A percentile compares a stretch with the other conserved stretches of the same genome.
Evolutionary conservation across 805 yeast species (phyloP).

Genomic region (Kodamaea restingae): DNA sequence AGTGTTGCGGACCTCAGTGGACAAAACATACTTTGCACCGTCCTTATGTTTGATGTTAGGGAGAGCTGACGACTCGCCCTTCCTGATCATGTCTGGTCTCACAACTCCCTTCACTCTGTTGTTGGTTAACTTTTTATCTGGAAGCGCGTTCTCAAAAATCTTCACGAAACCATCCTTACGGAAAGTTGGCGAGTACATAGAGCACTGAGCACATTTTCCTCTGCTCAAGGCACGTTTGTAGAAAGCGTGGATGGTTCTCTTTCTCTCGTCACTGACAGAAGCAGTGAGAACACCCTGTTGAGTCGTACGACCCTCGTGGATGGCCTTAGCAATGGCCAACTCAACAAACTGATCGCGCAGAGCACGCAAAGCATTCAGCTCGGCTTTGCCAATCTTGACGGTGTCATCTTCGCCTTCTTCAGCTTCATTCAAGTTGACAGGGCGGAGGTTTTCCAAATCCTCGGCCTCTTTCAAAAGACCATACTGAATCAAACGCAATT

Average conservation of each 20-base stretch:
- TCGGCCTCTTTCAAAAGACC: slow-evolving; percentile 80
- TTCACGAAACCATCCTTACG: slow-evolving; percentile 94
- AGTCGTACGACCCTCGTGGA: slow-evolving; percentile 70
- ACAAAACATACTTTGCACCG: slow-evolving; percentile 81
- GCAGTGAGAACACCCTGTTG: slow-evolving; percentile 74
- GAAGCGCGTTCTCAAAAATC: slow-evolving; percentile 82
- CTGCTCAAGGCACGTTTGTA: slow-evolving; percentile 69
- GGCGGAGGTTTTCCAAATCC: slow-evolving; percentile 62
- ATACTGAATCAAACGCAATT: slow-evolving; percentile 76
- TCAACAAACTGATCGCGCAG: slow-evolving; percentile 70
- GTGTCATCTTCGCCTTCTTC: slow-evolving; percentile 42
- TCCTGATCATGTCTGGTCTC: slow-evolving; percentile 64
- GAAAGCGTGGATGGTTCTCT: slow-evolving; percentile 64
- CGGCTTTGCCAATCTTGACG: slow-evolving; percentile 39
- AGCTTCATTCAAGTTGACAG: slow-evolving; percentile 31
- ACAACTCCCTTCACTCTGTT: slow-evolving; percentile 78
- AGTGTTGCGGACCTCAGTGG: slow-evolving; percentile 81
- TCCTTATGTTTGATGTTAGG: slow-evolving; percentile 56
- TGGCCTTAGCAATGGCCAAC: slow-evolving; percentile 64
- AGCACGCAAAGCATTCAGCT: slow-evolving; percentile 45
- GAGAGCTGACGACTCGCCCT: slow-evolving; percentile 17
- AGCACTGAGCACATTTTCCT: slow-evolving; percentile 92
- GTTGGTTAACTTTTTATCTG: slow-evolving; percentile 74
- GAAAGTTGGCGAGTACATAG: slow-evolving; percentile 89
- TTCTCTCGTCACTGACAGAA: slow-evolving; percentile 83